These are phyloP conservation scores for Fusarium mexicanum DNA, from an alignment of 2,329 filamentous ascomycete species.

Conservation along the genomic window DNA sequence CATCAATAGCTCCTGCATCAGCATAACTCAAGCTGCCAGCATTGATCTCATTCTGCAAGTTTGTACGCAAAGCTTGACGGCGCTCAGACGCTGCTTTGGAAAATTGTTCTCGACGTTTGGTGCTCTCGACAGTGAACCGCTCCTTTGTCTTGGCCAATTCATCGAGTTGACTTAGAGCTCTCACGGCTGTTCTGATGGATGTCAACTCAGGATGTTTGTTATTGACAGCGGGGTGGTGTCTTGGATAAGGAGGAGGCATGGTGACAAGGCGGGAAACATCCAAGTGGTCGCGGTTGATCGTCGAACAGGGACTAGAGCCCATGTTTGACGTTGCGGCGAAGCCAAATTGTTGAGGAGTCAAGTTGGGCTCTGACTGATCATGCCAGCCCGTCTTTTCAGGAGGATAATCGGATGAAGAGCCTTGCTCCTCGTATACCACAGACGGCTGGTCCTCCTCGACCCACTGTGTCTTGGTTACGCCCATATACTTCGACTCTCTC, in stretches of 20 bases:
- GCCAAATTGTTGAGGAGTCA: conserved; percentile 56
- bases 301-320: conserved; percentile 56
- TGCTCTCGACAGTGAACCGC: conserved; percentile 65
- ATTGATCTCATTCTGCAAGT: conserved; percentile 81
- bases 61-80: conserved; percentile 72
- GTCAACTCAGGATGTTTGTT: conserved; percentile 94
- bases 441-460: conserved; percentile 57
- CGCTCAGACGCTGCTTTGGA: conserved; percentile 60
- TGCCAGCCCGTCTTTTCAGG: conserved; percentile 67
- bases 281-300: conserved; percentile 65
- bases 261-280: conserved; percentile 94
- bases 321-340: conserved; percentile 53
- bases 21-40: conserved; percentile 83
- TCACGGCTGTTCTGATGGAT: conserved; percentile 77
- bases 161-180: conserved; percentile 76
- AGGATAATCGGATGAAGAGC: conserved; percentile 60
- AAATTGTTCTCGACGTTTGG: conserved; percentile 67
- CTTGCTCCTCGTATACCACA: conserved; percentile 49
- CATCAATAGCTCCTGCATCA: conserved; percentile 83
- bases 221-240: conserved; percentile 94
- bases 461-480: conserved; percentile 84
- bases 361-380: conserved; percentile 53
- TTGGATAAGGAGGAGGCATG: conserved; percentile 90
- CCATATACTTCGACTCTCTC: conserved; percentile 97
- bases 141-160: conserved; percentile 77